Evolutionary conservation across 495 filamentous ascomycete genomes (phyloP).

Genomic region (Lasiosphaeris hirsuta): DNA sequence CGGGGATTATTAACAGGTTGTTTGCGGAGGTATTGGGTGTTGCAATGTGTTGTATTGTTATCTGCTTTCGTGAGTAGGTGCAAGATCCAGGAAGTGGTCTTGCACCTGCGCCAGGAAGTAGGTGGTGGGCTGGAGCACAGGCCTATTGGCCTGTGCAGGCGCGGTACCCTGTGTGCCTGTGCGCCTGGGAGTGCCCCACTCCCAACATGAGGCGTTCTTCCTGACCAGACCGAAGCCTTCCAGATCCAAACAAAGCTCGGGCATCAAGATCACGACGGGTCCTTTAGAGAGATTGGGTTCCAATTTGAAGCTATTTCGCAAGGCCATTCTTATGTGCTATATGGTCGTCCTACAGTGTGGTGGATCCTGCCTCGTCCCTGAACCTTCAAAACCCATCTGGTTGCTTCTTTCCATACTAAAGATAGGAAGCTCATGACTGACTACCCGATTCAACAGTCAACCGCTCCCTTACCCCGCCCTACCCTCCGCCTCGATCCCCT

Average conservation of each 20-base stretch:
- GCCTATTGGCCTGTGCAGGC: too few relatives aligned
- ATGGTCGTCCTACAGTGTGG: constrained; percentile 3
- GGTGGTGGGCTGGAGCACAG: too few relatives aligned
- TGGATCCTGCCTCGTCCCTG: constrained; percentile 1
- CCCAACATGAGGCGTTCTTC: too few relatives aligned
- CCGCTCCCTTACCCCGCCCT: constrained; percentile 4
- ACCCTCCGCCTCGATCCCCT: constrained; percentile 3
- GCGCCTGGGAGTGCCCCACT: too few relatives aligned
- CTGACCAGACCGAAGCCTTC: too few relatives aligned
- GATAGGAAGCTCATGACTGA: constrained; percentile 4
- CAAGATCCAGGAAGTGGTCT: too few relatives aligned
- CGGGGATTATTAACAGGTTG: too few relatives aligned
- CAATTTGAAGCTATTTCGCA: neutral
- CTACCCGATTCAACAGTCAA: constrained; percentile 6
- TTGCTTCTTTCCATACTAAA: constrained; percentile 2
- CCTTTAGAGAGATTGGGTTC: neutral
- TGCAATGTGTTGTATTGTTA: too few relatives aligned
- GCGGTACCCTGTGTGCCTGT: too few relatives aligned
- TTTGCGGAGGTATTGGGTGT: too few relatives aligned
- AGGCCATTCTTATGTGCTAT: neutral
- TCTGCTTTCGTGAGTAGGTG: too few relatives aligned
- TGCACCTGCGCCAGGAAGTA: too few relatives aligned
- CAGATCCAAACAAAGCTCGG: neutral
- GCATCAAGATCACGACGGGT: neutral
- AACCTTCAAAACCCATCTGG: neutral